Evolutionary conservation across 495 filamentous ascomycete species (phyloP), one percentile per base, ranked within the genome.

Genomic region (Rostrohypoxylon terebratum): DNA sequence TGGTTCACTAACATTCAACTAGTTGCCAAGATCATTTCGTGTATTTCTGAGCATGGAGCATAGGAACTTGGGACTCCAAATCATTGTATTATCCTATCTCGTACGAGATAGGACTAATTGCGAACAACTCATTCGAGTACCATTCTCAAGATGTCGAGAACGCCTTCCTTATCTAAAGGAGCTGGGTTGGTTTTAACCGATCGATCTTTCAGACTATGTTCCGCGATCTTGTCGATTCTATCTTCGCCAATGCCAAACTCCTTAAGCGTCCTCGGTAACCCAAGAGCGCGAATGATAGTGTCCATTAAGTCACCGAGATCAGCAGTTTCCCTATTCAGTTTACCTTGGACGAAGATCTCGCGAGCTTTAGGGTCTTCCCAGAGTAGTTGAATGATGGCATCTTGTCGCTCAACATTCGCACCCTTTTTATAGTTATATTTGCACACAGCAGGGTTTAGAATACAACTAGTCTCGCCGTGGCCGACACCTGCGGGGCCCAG

Each of bases 381-480:
- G 10, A 90, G 74, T 25, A 86, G 78, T 5, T 82, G 63, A 4
- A 81, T 75, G 0, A 89, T 79, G 0, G 75, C 77, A 9, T 77
- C 72, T 71, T 90, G 89, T 2, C 83, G 75, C 5, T 79, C 81
- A n/a, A 74, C 74, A 60, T 88, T 88, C n/a, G 66, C 81, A 77
- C 42, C 78, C 77, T 73, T 76, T 40, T 70, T 69, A 1, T 83
- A 81, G 59, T 90, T 90, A 69, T 79, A 90, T 71, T 88, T 89
- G 71, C 83, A 87, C 7, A 90, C 88, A 4, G 87, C 85, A 2
- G 89, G 88, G 11, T 88, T 81, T 23, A 90, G 80, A 47, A 90
- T 87, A 62, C 88, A 90, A 66, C 85, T 88, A 25, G 88, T 90
- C 69, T 89, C 87, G 16, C 88, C 88, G 71, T 91, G 89, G 3